Conservation (phyloP, 306 rosid genomes). For the barrel medic (Medicago truncatula) region MtrunA17r5.0-ANR NC_053044.1:48017501-48018000, state of each 20-base stretch:
- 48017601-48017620: constrained; percentile 72
- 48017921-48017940: constrained; percentile 18
- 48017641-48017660: constrained; percentile 66
- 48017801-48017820: background rate
- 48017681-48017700: constrained; percentile 26
- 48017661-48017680: constrained; percentile 27
- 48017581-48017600: constrained; percentile 78
- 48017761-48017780: constrained; percentile 9
- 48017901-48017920: constrained; percentile 24
- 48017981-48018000: constrained; percentile 15
- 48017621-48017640: constrained; percentile 58
- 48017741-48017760: background rate
- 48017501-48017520: constrained; percentile 10
- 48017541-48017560: constrained; percentile 13
- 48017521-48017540: constrained; percentile 2
- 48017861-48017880: constrained; percentile 29
- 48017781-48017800: constrained; percentile 15
- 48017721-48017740: constrained; percentile 24
- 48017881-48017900: constrained; percentile 23
- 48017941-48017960: constrained; percentile 11
- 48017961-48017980: constrained; percentile 33
- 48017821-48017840: constrained; percentile 15
- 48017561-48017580: constrained; percentile 51
- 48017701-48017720: constrained; percentile 20
- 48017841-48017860: constrained; percentile 21